phyloP scores from a whole-genome alignment of 768 basidiomycete species.

The Lentinula raphanica region DNA sequence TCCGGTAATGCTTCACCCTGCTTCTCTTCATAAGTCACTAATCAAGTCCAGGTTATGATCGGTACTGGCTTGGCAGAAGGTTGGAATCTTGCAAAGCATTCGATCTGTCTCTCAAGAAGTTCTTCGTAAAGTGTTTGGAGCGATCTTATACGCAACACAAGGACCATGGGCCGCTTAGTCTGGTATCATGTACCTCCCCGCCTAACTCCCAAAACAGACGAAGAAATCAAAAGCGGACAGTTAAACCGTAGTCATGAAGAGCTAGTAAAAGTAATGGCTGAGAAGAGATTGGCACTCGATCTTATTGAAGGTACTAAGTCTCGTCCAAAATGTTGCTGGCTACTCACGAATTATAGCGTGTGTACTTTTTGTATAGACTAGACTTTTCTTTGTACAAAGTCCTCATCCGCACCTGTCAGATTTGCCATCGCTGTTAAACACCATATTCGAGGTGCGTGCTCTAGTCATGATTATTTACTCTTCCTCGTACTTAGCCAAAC shows the following conservation, averaged over 20 bases:
- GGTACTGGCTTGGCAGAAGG: conserved; percentile 33
- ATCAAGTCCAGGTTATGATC: conserved; percentile 22
- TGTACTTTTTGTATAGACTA: not conserved
- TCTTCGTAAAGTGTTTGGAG: conserved; percentile 31
- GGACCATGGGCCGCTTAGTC: conserved; percentile 47
- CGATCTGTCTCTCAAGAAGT: not conserved
- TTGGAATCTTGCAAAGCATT: not conserved
- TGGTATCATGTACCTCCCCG: conserved; percentile 62
- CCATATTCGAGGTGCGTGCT: conserved; percentile 46
- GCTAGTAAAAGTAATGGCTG: conserved; percentile 47
- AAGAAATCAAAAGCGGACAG: conserved; percentile 29
- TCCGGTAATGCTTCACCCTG: not conserved
- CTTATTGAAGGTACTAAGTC: conserved; percentile 38
- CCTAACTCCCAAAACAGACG: conserved; percentile 32
- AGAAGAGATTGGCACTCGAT: conserved; percentile 57
- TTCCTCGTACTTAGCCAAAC: not conserved
- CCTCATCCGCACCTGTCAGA: not conserved
- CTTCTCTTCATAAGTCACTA: not conserved
- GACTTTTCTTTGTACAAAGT: not conserved
- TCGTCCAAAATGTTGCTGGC: no score
- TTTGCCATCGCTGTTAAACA: conserved; percentile 38
- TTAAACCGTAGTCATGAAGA: conserved; percentile 34
- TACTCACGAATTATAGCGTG: conserved; percentile 21
- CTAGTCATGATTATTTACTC: not conserved
- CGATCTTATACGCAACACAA: conserved; percentile 33